Evolutionary conservation across 495 filamentous ascomycete genomes (phyloP).

Genomic region (Tuber aestivum): DNA sequence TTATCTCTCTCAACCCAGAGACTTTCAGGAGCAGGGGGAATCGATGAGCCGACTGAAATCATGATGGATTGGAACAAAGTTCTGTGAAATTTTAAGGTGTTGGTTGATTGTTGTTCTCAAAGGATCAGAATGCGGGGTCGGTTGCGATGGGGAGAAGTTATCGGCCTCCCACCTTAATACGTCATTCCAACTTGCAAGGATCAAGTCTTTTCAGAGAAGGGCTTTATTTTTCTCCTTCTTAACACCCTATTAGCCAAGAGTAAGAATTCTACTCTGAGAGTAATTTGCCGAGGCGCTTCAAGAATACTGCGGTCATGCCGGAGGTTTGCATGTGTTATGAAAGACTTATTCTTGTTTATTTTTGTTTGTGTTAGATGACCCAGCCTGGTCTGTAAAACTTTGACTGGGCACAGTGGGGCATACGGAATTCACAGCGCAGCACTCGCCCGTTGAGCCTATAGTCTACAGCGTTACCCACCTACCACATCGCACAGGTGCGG

Average conservation of each 20-base stretch:
- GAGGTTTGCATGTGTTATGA: neutral
- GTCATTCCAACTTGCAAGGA: neutral
- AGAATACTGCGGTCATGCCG: neutral
- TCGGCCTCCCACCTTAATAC: neutral
- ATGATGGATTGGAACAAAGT: constrained; percentile 10
- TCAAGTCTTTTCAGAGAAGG: neutral
- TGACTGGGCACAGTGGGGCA: neutral
- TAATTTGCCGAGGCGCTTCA: neutral
- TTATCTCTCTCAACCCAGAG: constrained; percentile 34
- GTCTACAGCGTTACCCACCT: neutral
- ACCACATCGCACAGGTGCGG: neutral
- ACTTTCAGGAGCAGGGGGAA: constrained; percentile 32
- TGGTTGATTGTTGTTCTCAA: neutral
- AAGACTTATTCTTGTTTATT: neutral
- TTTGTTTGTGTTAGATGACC: neutral
- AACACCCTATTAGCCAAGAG: neutral
- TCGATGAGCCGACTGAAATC: constrained; percentile 23
- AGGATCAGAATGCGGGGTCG: neutral
- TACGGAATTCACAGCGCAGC: neutral
- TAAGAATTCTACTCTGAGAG: neutral
- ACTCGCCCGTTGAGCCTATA: neutral
- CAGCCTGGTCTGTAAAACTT: neutral
- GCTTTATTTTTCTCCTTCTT: neutral
- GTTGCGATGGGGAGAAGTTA: neutral
- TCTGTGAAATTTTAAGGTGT: neutral